These are phyloP conservation scores for Suillus subalutaceus DNA, from an alignment of 768 basidiomycete species.

Conservation along the genomic window DNA sequence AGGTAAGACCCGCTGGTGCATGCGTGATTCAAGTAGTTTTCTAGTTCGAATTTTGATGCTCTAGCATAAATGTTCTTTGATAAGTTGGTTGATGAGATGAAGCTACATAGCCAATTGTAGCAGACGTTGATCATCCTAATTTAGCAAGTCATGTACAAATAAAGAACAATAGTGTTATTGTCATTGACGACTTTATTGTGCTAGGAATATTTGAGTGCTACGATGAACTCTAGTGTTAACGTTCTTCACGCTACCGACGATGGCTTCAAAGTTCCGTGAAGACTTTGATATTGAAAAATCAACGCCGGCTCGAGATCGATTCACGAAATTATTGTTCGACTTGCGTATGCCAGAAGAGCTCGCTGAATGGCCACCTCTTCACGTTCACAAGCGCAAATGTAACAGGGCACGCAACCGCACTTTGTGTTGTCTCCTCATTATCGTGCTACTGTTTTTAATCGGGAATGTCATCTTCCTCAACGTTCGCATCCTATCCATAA, in stretches of 20 bases:
- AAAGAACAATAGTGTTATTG: too few species aligned
- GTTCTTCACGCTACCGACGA: too few species aligned
- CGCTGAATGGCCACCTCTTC: constrained; percentile 42
- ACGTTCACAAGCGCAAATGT: constrained; percentile 39
- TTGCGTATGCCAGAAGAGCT: constrained; percentile 27
- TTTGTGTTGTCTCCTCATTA: constrained; percentile 35
- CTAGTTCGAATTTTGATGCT: constrained; percentile 71
- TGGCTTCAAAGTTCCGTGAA: too few species aligned
- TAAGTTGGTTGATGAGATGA: constrained; percentile 9
- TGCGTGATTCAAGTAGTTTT: constrained; percentile 65
- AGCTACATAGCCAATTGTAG: not conserved
- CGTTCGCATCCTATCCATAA: constrained; percentile 33
- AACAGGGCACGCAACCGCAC: constrained; percentile 31
- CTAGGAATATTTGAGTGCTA: too few species aligned
- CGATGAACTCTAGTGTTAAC: too few species aligned
- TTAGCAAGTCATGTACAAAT: too few species aligned
- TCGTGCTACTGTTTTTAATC: constrained; percentile 46
- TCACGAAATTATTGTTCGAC: constrained; percentile 42
- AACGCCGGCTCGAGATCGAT: constrained; percentile 12
- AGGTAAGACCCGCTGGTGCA: too few species aligned
- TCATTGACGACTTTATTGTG: too few species aligned
- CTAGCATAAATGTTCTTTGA: constrained; percentile 45
- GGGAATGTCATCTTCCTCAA: constrained; percentile 43
- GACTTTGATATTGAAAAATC: constrained; percentile 7
- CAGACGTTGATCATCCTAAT: not conserved